A percentile compares a stretch with the other conserved stretches of the same genome.
These are phyloP conservation scores for Tetrahymena malaccensis DNA, from an alignment of 73 alveolate genomes.

Conservation along the genomic window DNA sequence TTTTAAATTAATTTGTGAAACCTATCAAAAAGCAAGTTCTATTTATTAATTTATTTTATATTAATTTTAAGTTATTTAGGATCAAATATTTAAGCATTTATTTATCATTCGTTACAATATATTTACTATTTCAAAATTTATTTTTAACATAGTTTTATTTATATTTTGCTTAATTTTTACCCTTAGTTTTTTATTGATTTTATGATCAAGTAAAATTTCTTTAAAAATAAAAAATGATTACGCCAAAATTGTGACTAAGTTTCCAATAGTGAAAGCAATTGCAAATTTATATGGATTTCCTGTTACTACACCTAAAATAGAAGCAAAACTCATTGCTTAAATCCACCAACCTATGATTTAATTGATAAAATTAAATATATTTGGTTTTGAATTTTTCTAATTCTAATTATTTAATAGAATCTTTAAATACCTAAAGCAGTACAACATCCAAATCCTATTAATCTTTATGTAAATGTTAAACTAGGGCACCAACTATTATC, in stretches of 20 bases:
- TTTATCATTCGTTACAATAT: too few species aligned
- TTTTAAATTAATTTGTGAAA: conserved; percentile 59
- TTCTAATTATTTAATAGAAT: too few species aligned
- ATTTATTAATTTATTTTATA: background rate
- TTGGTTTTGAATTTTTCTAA: background rate
- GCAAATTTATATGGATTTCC: conserved; percentile 80
- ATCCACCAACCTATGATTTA: conserved; percentile 42
- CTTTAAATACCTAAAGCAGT: conserved; percentile 43
- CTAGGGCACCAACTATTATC: conserved; percentile 71
- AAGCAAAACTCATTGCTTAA: conserved; percentile 62
- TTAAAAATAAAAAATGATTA: background rate
- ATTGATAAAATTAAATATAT: background rate
- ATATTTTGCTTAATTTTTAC: background rate
- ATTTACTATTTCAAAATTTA: background rate
- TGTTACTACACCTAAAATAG: conserved; percentile 59
- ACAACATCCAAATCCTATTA: conserved; percentile 70
- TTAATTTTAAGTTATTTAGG: background rate
- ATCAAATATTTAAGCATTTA: too few species aligned
- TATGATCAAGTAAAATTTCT: background rate
- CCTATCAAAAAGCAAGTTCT: conserved; percentile 74
- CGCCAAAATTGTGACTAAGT: conserved; percentile 60
- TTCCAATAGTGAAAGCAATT: conserved; percentile 70
- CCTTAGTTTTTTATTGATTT: background rate
- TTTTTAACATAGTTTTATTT: too few species aligned
- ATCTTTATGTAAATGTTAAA: conserved; percentile 61